Evolutionary conservation across 148 eudicot genomes (phyloP), one percentile per base, ranked within the genome.

Genomic region (Amaranthus hypochondriacus): DNA sequence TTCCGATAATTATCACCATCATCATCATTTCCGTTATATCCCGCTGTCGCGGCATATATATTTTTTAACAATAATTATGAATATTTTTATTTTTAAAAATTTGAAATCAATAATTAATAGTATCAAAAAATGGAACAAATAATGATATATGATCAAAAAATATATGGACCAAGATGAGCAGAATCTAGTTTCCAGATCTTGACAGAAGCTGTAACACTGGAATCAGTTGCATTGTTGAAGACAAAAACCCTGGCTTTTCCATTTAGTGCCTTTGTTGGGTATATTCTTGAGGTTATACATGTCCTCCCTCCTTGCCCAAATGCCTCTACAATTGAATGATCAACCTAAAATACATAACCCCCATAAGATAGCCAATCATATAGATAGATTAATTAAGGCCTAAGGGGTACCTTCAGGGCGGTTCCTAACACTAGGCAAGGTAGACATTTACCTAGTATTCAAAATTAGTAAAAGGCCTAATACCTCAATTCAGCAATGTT

Each of bases 231-330:
- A 60, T 90, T 90, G 83, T 87, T 90, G 79, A 90, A 90, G 73
- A 90, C 74, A 73, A 80, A 90, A 44, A 90, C 70, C 21, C 75
- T 76, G 0, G 90, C 90, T 42, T 73, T 75, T 14, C 83, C 82
- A 49, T 84, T 65, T 18, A 88, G 80, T n/a, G 95, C 92, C 73
- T 80, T 78, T 5, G 92, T 90, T 10, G 91, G 95, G 80, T 90
- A 90, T 0, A 87, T 75, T 66, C 95, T 76, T 0, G 91, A 84
- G 5, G 90, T 84, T 3, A 86, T 90, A 21, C 87, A 85, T 56
- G 87, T 86, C 69, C 95, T 78, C 8, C 95, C 95, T 70, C 86
- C 89, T 86, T 90, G 91, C 9, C 80, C 95, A 75, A 86, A 90
- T 43, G 89, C 86, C 77, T 90, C 95, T 5, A 88, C 84, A 15